phyloP scores from a whole-genome alignment of 768 basidiomycete species.

The Lentinula edodes region DNA sequence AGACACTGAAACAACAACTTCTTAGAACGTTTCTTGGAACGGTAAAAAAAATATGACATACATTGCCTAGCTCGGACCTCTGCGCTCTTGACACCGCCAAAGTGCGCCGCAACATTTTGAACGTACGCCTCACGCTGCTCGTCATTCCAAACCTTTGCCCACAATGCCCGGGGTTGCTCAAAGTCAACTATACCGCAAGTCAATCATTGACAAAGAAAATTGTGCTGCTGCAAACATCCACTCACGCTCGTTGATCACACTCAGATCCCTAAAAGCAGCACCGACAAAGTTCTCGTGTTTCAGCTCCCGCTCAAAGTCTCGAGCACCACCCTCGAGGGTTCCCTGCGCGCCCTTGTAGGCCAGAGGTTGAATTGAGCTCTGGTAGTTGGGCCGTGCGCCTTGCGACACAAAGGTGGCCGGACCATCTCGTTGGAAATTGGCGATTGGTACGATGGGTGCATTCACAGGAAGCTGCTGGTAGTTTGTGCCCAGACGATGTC shows the following conservation, averaged over 20 bases:
- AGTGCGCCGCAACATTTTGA: constrained; percentile 60
- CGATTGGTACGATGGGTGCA: constrained; percentile 61
- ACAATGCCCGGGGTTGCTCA: constrained; percentile 74
- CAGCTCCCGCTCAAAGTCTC: constrained; percentile 33
- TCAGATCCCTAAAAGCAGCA: constrained; percentile 60
- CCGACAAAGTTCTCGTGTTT: constrained; percentile 76
- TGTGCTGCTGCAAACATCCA: constrained; percentile 4
- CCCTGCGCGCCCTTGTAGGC: constrained; percentile 48
- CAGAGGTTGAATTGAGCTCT: constrained; percentile 70
- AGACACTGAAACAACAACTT: constrained; percentile 40
- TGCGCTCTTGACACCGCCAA: constrained; percentile 53
- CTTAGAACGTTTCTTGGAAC: neutral
- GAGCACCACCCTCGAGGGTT: constrained; percentile 34
- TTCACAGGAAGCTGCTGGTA: constrained; percentile 90
- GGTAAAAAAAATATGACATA: constrained; percentile 31
- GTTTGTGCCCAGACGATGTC: constrained; percentile 76
- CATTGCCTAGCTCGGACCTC: constrained; percentile 61
- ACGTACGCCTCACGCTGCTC: constrained; percentile 55
- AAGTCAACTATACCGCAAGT: no score
- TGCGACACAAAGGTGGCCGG: constrained; percentile 64
- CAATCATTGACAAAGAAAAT: neutral
- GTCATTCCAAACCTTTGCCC: constrained; percentile 63
- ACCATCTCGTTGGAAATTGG: constrained; percentile 94
- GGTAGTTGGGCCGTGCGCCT: constrained; percentile 84
- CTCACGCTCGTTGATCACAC: constrained; percentile 78